phyloP scores from a whole-genome alignment of 352 stramenopile species.

The Elongisporangium anandrum region DNA sequence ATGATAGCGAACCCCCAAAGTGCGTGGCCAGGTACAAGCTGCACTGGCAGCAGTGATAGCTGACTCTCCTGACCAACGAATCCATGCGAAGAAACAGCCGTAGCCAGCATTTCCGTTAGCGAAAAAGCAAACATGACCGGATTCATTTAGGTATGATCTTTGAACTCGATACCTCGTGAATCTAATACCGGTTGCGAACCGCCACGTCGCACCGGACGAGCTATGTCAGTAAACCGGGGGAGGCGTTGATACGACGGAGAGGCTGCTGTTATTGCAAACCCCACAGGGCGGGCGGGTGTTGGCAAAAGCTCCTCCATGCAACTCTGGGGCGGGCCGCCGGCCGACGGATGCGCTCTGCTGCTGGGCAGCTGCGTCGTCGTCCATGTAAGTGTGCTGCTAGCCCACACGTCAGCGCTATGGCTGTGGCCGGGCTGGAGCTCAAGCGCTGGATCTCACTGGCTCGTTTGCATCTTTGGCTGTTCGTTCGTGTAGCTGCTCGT shows the following conservation, averaged over 20 bases:
- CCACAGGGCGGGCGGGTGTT: neutral
- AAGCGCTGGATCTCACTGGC: neutral
- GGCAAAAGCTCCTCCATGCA: neutral
- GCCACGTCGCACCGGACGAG: neutral
- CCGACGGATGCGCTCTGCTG: neutral
- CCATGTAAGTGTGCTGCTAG: neutral
- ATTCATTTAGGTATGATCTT: neutral
- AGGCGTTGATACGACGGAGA: neutral
- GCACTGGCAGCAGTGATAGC: neutral
- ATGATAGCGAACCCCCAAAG: neutral
- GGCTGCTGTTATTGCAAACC: neutral
- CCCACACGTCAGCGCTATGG: neutral
- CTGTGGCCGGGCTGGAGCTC: neutral
- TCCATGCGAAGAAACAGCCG: neutral
- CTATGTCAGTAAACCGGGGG: neutral
- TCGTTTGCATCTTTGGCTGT: neutral
- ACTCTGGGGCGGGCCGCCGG: neutral
- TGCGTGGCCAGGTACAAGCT: neutral
- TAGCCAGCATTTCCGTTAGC: no score
- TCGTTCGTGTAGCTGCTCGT: neutral
- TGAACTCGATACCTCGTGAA: neutral
- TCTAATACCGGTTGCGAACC: neutral
- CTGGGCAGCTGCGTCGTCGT: neutral
- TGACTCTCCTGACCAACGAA: neutral
- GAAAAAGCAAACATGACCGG: no score